These are phyloP conservation scores for Gossypium australe DNA, from an alignment of 345 rosid species.

Conservation along the genomic window DNA sequence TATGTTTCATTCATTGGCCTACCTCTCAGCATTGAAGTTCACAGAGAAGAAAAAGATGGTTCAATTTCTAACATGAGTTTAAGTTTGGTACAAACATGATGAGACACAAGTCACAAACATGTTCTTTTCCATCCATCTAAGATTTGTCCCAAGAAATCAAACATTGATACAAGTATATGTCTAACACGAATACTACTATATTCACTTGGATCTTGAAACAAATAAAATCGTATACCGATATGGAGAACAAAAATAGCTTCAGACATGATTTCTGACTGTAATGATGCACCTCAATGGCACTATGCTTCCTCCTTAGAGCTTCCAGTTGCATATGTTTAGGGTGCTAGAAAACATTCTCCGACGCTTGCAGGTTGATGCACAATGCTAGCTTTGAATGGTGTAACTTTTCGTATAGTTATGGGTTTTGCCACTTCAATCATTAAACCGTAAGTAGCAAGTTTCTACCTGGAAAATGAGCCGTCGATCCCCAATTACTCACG, in stretches of 20 bases:
- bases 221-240: not conserved
- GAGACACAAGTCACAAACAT: not conserved
- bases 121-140: not conserved
- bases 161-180: not conserved
- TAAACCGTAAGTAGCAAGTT: not conserved
- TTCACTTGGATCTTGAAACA: not conserved
- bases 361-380: not conserved
- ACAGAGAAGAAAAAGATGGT: too few relatives aligned
- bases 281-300: not conserved
- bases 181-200: not conserved
- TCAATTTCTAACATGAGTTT: not conserved
- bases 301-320: not conserved
- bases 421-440: not conserved
- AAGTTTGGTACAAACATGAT: not conserved
- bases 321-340: not conserved
- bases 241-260: not conserved
- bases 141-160: not conserved
- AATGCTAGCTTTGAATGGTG: not conserved
- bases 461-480: not conserved
- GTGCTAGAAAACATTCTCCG: not conserved
- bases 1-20: too few relatives aligned
- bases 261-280: not conserved
- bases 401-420: not conserved
- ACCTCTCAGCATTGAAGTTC: too few relatives aligned
- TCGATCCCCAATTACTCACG: slow-evolving; percentile 8